These are phyloP conservation scores for Clonostachys solani DNA, from an alignment of 2,329 filamentous ascomycete species.

Conservation along the genomic window DNA sequence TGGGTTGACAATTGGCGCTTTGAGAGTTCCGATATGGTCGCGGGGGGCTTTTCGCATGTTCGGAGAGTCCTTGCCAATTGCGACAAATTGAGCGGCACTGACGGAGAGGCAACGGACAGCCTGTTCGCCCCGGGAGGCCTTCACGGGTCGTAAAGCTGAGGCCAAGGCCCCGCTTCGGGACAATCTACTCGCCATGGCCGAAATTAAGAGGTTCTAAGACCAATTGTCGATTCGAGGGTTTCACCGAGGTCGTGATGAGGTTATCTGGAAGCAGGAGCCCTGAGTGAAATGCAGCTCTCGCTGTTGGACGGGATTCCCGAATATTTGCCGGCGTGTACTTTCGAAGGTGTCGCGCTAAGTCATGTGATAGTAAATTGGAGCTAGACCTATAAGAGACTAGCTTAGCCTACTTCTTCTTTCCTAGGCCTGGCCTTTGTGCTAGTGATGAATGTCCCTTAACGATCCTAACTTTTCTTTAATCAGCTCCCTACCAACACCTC, in stretches of 20 bases:
- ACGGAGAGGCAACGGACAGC: constrained; percentile 45
- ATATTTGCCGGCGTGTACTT: constrained; percentile 15
- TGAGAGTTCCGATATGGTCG: constrained; percentile 57
- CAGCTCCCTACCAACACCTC: constrained; percentile 4
- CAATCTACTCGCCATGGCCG: constrained; percentile 57
- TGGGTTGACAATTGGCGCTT: constrained; percentile 81
- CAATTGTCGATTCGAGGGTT: constrained; percentile 33
- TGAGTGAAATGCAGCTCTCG: constrained; percentile 1
- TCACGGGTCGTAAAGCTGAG: constrained; percentile 50
- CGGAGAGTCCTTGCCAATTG: constrained; percentile 54
- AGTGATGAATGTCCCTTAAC: constrained; percentile 5
- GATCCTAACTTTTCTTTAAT: constrained; percentile 9
- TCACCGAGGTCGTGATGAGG: neutral
- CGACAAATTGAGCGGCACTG: constrained; percentile 44
- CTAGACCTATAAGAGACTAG: neutral
- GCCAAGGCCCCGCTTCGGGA: constrained; percentile 51
- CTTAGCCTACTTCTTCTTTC: neutral
- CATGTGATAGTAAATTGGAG: constrained; percentile 1
- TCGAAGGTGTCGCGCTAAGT: neutral
- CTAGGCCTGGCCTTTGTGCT: neutral
- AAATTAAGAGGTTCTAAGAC: constrained; percentile 23
- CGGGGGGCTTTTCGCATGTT: constrained; percentile 66
- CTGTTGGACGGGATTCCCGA: constrained; percentile 12
- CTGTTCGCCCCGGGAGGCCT: constrained; percentile 34
- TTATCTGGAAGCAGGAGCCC: neutral